A percentile compares a stretch with the other conserved stretches of the same genome.
phyloP scores from a whole-genome alignment of 805 yeast species.

The Kazachstania psychrophila region DNA sequence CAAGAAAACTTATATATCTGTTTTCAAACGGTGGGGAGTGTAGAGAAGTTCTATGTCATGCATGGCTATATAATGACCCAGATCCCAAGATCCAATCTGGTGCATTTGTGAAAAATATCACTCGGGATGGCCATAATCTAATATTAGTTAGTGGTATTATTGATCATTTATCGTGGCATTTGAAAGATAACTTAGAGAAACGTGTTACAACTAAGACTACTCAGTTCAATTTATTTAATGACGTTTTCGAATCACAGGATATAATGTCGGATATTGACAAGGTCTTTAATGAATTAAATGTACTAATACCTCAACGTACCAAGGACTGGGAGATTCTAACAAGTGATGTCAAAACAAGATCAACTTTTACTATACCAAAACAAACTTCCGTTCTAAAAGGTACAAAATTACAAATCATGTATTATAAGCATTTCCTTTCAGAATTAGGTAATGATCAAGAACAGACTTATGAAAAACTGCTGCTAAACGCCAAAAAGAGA shows the following conservation, averaged over 20 bases:
- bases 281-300: neutral
- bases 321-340: conserved; percentile 26
- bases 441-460: conserved; percentile 24
- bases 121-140: conserved; percentile 24
- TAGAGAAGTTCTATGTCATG: conserved; percentile 54
- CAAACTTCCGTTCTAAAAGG: conserved; percentile 41
- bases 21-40: conserved; percentile 38
- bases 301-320: neutral
- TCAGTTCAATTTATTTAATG: neutral
- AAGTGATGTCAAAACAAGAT: conserved; percentile 58
- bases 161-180: conserved; percentile 37
- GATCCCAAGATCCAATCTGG: neutral
- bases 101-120: conserved; percentile 7
- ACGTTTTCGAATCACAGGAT: neutral
- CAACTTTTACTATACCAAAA: conserved; percentile 35
- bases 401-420: conserved; percentile 51
- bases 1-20: conserved; percentile 35
- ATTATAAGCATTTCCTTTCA: conserved; percentile 45
- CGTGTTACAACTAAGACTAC: neutral
- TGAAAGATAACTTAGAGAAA: neutral
- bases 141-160: conserved; percentile 52
- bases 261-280: neutral
- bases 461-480: conserved; percentile 35
- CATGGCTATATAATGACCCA: conserved; percentile 31
- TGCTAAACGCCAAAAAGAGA: conserved; percentile 41